A percentile compares a stretch with the other conserved stretches of the same genome.
Conservation (phyloP, 805 yeast genomes). For the Crinitomyces ghanaensis region DNA sequence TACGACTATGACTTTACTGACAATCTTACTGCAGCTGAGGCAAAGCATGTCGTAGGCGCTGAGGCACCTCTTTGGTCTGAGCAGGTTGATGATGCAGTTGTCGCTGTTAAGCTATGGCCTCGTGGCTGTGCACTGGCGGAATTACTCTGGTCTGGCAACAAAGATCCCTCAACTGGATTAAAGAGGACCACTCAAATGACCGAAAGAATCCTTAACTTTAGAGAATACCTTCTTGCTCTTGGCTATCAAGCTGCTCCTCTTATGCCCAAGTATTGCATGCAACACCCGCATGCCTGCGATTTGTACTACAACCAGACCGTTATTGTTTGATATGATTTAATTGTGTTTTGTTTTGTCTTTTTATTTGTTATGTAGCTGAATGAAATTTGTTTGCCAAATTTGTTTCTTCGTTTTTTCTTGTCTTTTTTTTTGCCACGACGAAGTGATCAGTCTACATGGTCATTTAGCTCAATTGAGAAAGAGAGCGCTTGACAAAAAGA, state of each 20-base stretch:
- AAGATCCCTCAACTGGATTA: slow-evolving; percentile 20
- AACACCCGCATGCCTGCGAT: slow-evolving; percentile 32
- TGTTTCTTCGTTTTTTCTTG: slow-evolving; percentile 1
- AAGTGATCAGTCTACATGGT: neutral
- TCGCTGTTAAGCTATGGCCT: slow-evolving; percentile 30
- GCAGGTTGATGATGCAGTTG: slow-evolving; percentile 26
- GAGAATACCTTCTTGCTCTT: slow-evolving; percentile 30
- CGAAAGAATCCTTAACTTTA: slow-evolving; percentile 29
- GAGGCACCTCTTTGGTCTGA: slow-evolving; percentile 33
- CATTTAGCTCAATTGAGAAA: too few species aligned
- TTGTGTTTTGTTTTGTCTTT: too few species aligned
- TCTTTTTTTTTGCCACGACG: too few species aligned
- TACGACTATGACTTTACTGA: slow-evolving; percentile 28
- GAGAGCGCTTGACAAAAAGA: too few species aligned
- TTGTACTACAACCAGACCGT: slow-evolving; percentile 13
- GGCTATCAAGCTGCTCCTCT: slow-evolving; percentile 28
- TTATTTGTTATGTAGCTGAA: too few species aligned
- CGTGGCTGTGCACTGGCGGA: slow-evolving; percentile 34
- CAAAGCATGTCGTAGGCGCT: slow-evolving; percentile 28
- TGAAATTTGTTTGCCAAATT: too few species aligned
- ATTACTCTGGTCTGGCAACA: slow-evolving; percentile 32
- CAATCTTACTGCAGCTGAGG: slow-evolving; percentile 25
- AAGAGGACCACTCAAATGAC: slow-evolving; percentile 25
- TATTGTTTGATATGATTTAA: slow-evolving; percentile 3
- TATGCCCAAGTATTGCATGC: slow-evolving; percentile 29